phyloP scores from a whole-genome alignment of 2,329 filamentous ascomycete species.

The Microsporum audouinii region DNA sequence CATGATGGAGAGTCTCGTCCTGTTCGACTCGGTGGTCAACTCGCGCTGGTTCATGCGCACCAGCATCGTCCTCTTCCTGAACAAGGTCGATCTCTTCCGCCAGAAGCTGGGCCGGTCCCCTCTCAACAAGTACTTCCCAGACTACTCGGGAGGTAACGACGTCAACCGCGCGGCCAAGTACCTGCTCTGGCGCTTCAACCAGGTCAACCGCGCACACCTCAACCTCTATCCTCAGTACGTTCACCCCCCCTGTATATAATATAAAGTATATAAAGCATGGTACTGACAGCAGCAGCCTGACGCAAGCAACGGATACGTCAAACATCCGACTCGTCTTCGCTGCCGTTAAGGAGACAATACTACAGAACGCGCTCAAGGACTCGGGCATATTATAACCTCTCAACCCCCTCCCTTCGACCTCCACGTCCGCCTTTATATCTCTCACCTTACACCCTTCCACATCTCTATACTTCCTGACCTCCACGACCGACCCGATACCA shows the following conservation, averaged over 20 bases:
- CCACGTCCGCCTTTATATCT: too few species aligned
- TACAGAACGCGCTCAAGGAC: slow-evolving; percentile 96
- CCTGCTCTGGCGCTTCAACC: slow-evolving; percentile 94
- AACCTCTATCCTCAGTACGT: slow-evolving; percentile 96
- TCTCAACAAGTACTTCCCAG: slow-evolving; percentile 88
- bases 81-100: slow-evolving; percentile 98
- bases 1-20: slow-evolving; percentile 95
- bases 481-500: background rate
- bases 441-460: background rate
- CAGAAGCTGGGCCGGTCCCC: slow-evolving; percentile 84
- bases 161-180: slow-evolving; percentile 98
- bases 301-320: slow-evolving; percentile 95
- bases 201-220: slow-evolving; percentile 90
- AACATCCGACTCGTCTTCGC: slow-evolving; percentile 97
- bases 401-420: background rate
- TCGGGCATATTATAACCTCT: slow-evolving; percentile 72
- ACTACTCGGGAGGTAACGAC: slow-evolving; percentile 95
- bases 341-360: slow-evolving; percentile 94
- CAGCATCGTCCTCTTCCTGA: slow-evolving; percentile 95
- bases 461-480: background rate
- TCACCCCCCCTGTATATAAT: background rate
- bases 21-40: slow-evolving; percentile 98
- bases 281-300: slow-evolving; percentile 51
- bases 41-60: slow-evolving; percentile 99
- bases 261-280: background rate